Conservation (phyloP, 306 rosid genomes). For the Fagus crenata region DNA sequence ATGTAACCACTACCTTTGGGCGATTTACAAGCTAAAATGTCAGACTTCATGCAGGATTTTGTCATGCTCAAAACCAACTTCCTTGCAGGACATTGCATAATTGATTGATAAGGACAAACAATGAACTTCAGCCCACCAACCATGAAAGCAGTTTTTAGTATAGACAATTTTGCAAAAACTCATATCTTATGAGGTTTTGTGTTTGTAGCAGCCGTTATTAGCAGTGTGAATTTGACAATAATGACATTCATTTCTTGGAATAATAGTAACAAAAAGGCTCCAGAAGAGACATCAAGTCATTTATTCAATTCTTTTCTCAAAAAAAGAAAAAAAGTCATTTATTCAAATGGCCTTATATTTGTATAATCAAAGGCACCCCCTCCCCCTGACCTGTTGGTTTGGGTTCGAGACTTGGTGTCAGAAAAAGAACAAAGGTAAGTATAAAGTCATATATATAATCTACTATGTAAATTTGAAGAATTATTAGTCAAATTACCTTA, state of each 20-base stretch:
- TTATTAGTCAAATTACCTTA: too few species aligned
- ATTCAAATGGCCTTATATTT: background rate
- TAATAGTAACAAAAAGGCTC: background rate
- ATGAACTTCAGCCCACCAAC: background rate
- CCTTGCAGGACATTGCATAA: background rate
- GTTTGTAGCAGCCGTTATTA: too few species aligned
- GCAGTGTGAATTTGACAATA: background rate
- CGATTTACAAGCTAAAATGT: background rate
- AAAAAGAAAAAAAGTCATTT: background rate
- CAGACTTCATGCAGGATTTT: background rate
- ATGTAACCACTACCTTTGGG: background rate
- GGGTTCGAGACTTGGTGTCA: background rate
- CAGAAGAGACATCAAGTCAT: background rate
- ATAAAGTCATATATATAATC: background rate
- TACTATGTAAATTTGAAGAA: background rate
- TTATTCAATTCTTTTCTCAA: background rate
- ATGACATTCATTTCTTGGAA: background rate
- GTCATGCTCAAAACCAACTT: background rate
- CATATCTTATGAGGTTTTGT: too few species aligned
- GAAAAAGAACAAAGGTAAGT: background rate
- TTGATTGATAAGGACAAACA: background rate
- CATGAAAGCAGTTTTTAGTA: background rate
- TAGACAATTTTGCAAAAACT: too few species aligned
- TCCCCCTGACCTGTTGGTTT: too few species aligned
- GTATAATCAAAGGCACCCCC: background rate